These are phyloP conservation scores for Limnanthes douglasii DNA, from an alignment of 345 rosid species.

Conservation along the genomic window DNA sequence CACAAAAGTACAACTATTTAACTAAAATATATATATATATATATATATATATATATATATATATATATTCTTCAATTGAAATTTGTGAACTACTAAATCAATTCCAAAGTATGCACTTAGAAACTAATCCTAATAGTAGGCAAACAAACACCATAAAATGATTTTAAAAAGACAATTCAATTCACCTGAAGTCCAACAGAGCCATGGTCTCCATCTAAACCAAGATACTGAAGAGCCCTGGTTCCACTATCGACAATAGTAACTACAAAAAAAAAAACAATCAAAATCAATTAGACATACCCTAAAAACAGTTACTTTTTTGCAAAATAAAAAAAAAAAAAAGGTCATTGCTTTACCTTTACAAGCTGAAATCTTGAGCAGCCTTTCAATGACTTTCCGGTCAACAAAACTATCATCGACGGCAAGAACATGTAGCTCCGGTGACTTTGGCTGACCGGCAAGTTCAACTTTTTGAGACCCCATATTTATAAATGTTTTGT, in stretches of 20 bases:
- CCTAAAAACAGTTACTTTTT: neutral
- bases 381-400: constrained; percentile 59
- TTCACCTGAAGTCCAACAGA: constrained; percentile 56
- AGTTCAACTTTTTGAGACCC: constrained; percentile 8
- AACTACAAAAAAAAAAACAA: constrained; percentile 21
- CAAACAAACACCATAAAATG: too few species aligned
- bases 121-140: too few species aligned
- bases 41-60: too few species aligned
- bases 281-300: neutral
- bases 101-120: too few species aligned
- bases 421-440: constrained; percentile 85
- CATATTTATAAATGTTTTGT: constrained; percentile 1
- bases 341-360: constrained; percentile 29
- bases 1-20: too few species aligned
- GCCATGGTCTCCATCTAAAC: constrained; percentile 53
- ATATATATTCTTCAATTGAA: too few species aligned
- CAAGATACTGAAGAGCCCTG: constrained; percentile 61
- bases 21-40: too few species aligned
- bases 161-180: too few species aligned
- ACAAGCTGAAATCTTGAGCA: constrained; percentile 65
- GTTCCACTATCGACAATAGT: constrained; percentile 64
- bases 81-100: too few species aligned
- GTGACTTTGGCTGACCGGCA: constrained; percentile 10
- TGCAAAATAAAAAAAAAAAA: neutral
- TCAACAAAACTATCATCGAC: constrained; percentile 83